Conservation (phyloP, 2,329 filamentous ascomycete genomes). For the Metarhizium humberi region DNA sequence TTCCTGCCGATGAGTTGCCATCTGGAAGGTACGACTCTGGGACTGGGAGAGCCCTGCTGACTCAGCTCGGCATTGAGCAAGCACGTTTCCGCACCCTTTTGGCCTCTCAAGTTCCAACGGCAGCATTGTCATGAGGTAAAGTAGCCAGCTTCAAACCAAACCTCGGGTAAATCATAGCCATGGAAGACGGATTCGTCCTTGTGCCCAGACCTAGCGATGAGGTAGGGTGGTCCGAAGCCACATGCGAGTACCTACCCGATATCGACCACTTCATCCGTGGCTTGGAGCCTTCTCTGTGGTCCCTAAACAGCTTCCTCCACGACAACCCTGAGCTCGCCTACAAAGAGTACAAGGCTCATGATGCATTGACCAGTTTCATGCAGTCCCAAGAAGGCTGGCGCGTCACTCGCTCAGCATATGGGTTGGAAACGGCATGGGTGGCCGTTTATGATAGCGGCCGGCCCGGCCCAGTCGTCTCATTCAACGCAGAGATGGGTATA, state of each 20-base stretch:
- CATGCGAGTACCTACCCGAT: conserved; percentile 28
- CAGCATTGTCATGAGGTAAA: too few relatives aligned
- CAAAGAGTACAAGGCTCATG: conserved; percentile 31
- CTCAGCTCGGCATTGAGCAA: neutral
- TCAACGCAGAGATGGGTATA: conserved; percentile 28
- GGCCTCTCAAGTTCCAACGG: too few relatives aligned
- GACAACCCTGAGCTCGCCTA: conserved; percentile 32
- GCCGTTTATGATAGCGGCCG: conserved; percentile 28
- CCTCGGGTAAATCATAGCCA: neutral
- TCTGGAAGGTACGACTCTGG: too few relatives aligned
- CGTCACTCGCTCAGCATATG: conserved; percentile 30
- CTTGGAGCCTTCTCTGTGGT: conserved; percentile 16
- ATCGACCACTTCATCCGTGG: conserved; percentile 15
- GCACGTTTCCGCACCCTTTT: too few relatives aligned
- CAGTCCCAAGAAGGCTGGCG: conserved; percentile 23
- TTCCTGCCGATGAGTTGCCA: too few relatives aligned
- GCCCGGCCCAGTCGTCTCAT: conserved; percentile 27
- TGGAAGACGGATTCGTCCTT: neutral
- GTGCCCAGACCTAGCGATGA: neutral
- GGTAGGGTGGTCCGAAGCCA: neutral
- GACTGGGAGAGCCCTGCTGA: neutral
- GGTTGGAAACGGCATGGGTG: conserved; percentile 34
- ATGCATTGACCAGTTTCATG: conserved; percentile 27
- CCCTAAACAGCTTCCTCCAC: conserved; percentile 31
- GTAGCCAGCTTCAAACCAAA: too few relatives aligned